Base-by-base conservation (phyloP, 495 filamentous ascomycete species). In the Trichoderma reesei region DNA sequence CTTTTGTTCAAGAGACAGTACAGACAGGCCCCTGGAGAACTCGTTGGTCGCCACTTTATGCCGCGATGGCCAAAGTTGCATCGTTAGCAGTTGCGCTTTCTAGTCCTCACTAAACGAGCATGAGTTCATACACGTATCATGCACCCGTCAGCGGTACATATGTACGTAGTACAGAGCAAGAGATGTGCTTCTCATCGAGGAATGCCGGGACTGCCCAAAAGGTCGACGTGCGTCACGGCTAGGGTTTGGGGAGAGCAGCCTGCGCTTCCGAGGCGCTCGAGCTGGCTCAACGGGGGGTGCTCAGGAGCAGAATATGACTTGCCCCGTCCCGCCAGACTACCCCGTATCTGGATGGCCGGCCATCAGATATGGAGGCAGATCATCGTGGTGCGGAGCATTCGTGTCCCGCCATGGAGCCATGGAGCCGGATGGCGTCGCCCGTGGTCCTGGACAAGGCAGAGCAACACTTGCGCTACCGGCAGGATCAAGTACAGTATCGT, bases 381-480 rank as follows among this genome's bases (percentile, higher is more conserved):
- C 51, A 56, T 56, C 51, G 31, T n/a, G 51, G 20, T 56, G 51
- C 51, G 51, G 51, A 56, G 51, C 51, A 56, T 56, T 26, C 51
- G 31, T n/a, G 26, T 34, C 26, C 51, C 31, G 31, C 31, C 51
- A 56, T 56, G 51, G 51, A 56, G 20, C 51, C 20, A 33, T 34
- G 51, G 51, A n/a, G 20, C 20, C 9, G 51, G 18, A 39, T 11
- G 51, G 20, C 51, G 26, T 56, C 20, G 51, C 20, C 20, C 16
- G 20, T 31, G 51, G 31, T 33, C 51, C 2, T 34, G 51, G 3
- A 33, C 26, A 34, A 33, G 31, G 14, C 31, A 34, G n/a, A 26
- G 26, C 26, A 26, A 26, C 26, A 26, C 26, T 26, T 1, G 26
- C 26, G 26, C 26, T 26, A 26, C 26, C 26, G 26, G 26, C 26